Conservation (phyloP, 495 filamentous ascomycete genomes). For the Neurospora intermedia region DNA sequence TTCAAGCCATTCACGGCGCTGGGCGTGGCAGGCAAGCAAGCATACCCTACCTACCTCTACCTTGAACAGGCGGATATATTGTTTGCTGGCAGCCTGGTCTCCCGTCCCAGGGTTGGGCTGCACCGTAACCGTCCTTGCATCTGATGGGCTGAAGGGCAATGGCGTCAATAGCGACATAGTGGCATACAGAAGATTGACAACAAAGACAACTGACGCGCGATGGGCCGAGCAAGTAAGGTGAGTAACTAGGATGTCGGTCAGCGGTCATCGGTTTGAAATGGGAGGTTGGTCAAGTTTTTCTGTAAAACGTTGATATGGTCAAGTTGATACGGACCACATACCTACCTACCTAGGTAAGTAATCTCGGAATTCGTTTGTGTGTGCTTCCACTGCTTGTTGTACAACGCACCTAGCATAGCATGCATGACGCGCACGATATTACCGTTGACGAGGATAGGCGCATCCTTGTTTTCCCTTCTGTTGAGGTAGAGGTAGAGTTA, state of each 20-base stretch:
- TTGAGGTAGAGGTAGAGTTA: neutral
- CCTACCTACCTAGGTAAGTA: neutral
- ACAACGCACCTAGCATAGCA: neutral
- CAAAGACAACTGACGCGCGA: neutral
- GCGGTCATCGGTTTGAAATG: neutral
- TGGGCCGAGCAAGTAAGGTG: neutral
- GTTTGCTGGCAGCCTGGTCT: neutral
- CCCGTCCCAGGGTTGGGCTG: neutral
- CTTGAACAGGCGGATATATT: neutral
- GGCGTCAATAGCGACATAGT: neutral
- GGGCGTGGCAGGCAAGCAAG: neutral
- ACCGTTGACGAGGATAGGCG: neutral
- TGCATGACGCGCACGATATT: neutral
- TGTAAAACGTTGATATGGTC: neutral
- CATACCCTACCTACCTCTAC: neutral
- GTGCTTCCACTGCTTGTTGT: neutral
- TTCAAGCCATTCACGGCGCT: neutral
- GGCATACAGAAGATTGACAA: neutral
- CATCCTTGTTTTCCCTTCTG: neutral
- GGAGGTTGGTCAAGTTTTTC: neutral
- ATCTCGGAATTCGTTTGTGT: neutral
- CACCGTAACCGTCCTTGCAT: neutral
- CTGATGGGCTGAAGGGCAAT: neutral
- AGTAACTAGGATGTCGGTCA: neutral
- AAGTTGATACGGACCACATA: neutral